These are phyloP conservation scores for Mycena citricolor DNA, from an alignment of 1,284 basidiomycete genomes.

Conservation along the genomic window DNA sequence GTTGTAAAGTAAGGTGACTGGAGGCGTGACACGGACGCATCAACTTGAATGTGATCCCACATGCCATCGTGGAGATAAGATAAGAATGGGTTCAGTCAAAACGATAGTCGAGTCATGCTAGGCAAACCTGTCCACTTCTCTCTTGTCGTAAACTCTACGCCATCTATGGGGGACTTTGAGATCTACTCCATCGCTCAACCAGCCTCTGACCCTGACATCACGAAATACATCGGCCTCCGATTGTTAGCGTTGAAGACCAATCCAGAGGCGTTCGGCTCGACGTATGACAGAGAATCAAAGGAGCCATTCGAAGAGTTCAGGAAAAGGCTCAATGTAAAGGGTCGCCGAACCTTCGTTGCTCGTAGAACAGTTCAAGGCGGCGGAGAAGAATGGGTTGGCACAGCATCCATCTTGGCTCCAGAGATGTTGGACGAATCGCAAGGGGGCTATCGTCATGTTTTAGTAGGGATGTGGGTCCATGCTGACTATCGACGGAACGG, in stretches of 20 bases:
- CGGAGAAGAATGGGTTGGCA: constrained; percentile 32
- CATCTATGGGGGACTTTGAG: too few relatives aligned
- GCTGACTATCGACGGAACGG: constrained; percentile 21
- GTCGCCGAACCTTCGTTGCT: constrained; percentile 31
- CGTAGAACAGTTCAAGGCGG: constrained; percentile 7
- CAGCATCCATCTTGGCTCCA: constrained; percentile 31
- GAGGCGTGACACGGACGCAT: too few relatives aligned
- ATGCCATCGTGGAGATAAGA: too few relatives aligned
- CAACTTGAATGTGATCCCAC: too few relatives aligned
- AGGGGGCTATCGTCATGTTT: constrained; percentile 25
- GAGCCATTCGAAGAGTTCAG: constrained; percentile 35
- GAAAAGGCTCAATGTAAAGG: constrained; percentile 29
- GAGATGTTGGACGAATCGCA: constrained; percentile 24
- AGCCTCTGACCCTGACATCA: constrained; percentile 26
- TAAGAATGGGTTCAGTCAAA: too few relatives aligned
- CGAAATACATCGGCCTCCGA: constrained; percentile 32
- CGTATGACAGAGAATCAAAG: constrained; percentile 31
- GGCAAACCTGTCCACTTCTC: too few relatives aligned
- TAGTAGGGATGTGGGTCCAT: constrained; percentile 30
- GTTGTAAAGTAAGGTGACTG: too few relatives aligned
- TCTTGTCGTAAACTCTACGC: too few relatives aligned
- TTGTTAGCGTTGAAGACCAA: constrained; percentile 35
- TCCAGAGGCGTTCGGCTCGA: constrained; percentile 36
- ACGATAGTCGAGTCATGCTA: too few relatives aligned
- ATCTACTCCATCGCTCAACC: constrained; percentile 28